Evolutionary conservation across 352 stramenopile genomes (phyloP).

Genomic region (Phytophthora hibernalis): DNA sequence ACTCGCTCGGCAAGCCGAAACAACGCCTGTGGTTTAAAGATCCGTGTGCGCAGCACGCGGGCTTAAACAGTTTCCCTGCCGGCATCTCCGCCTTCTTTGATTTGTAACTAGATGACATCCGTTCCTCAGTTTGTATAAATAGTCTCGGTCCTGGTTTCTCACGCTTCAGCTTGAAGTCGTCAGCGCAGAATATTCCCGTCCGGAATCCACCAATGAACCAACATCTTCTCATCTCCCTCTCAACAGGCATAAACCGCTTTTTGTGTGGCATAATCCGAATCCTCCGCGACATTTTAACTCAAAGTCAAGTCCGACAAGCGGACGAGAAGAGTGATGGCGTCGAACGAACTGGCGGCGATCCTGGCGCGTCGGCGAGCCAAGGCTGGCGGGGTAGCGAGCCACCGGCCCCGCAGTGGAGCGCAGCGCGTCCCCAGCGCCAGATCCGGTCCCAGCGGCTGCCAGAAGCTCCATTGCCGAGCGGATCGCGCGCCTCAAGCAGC

Average conservation of each 20-base stretch:
- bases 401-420: constrained; percentile 39
- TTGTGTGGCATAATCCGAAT: constrained; percentile 16
- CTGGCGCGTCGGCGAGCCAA: constrained; percentile 80
- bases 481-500: constrained; percentile 76
- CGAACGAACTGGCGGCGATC: constrained; percentile 86
- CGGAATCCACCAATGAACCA: neutral
- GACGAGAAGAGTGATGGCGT: constrained; percentile 60
- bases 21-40: too few species aligned
- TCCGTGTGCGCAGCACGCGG: too few species aligned
- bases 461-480: constrained; percentile 77
- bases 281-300: constrained; percentile 29
- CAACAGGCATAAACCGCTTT: neutral
- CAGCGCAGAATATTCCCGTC: constrained; percentile 15
- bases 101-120: too few species aligned
- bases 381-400: constrained; percentile 52
- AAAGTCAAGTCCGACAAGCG: constrained; percentile 33
- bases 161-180: constrained; percentile 22
- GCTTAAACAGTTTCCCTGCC: too few species aligned
- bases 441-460: constrained; percentile 26
- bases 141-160: too few species aligned
- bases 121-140: too few species aligned
- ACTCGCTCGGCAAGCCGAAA: too few species aligned
- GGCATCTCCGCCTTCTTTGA: too few species aligned
- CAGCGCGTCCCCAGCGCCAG: constrained; percentile 21
- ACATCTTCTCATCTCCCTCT: constrained; percentile 1